Base-by-base conservation (phyloP, 2,329 filamentous ascomycete species). In the Penicillium sp. region DNA sequence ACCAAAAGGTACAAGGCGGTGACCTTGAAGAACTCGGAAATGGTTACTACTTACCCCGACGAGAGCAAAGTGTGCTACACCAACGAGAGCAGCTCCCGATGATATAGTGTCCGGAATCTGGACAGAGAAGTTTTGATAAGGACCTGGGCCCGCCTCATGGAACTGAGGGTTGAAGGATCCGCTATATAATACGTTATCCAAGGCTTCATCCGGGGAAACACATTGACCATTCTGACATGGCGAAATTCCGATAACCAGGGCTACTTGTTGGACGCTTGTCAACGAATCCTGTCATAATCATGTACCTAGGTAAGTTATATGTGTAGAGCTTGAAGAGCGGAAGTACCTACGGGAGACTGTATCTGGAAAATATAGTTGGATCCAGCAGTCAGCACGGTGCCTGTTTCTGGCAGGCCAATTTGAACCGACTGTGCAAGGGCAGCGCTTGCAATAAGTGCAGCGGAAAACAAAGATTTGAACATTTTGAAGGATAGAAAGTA, bases 111-210 rank as follows among this genome's bases (percentile, higher is more conserved):
- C 47, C 0, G 69, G 69, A 12, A 71, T 54, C 0, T 51, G 64
- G 9, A 71, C 64, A 1, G 62, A 66, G 52, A 69, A 68, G 62
- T 71, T 71, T 58, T 71, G 52, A 38, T 71, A 71, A 1, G 68
- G 69, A 8, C 61, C 59, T 12, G 40, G 26, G 48, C 28, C 46
- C 1, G 16, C 16, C 43, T 67, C 64, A 24, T 70, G 67, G 48
- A 64, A 68, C 11, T 55, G 58, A 2, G 69, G 69, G 5, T 64
- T 58, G 58, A 65, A 71, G 1, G 56, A 50, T 0, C 69, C 69
- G 23, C 64, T 62, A 58, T 70, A 71, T 2, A 71, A 49, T 7
- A 68, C 47, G 1, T 52, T 59, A 5, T 68, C 68, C 49, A 71
- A 43, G 9, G 59, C 52, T 1, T 65, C 62, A 2, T 59, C 59